phyloP scores from a whole-genome alignment of 805 yeast genomes.

The Metschnikowia vanudenii region DNA sequence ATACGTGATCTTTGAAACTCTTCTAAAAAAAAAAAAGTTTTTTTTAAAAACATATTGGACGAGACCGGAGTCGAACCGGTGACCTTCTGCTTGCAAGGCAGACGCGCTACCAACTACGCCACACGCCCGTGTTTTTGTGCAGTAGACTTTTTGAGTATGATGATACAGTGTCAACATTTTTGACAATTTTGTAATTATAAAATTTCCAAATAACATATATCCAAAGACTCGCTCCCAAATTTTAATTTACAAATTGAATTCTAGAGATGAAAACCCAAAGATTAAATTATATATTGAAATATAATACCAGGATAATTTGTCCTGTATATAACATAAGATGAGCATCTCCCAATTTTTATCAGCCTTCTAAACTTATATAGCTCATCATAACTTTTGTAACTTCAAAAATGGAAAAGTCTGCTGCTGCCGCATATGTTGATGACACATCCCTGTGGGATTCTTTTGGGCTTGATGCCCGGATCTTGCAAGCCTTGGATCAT shows the following conservation, averaged over 20 bases:
- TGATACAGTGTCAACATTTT: too few relatives aligned
- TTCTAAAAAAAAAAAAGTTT: too few relatives aligned
- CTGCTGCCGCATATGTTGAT: slow-evolving; percentile 68
- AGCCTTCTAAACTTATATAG: not conserved
- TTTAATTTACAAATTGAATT: too few relatives aligned
- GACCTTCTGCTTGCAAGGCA: slow-evolving; percentile 80
- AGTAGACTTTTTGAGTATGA: too few relatives aligned
- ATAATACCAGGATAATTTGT: too few relatives aligned
- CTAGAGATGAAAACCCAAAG: too few relatives aligned
- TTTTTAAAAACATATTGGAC: slow-evolving; percentile 46
- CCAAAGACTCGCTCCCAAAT: too few relatives aligned
- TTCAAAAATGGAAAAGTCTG: slow-evolving; percentile 34
- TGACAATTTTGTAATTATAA: too few relatives aligned
- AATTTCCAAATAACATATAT: too few relatives aligned
- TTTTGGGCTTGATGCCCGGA: slow-evolving; percentile 76
- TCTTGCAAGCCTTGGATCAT: slow-evolving; percentile 78
- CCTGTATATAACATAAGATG: slow-evolving; percentile 16
- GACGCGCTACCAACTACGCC: slow-evolving; percentile 85
- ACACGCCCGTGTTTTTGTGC: too few relatives aligned
- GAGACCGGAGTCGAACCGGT: slow-evolving; percentile 76
- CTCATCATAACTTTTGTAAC: not conserved
- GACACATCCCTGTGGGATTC: slow-evolving; percentile 69
- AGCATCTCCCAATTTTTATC: slow-evolving; percentile 19
- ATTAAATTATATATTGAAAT: too few relatives aligned
- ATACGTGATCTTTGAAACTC: too few relatives aligned